Base-by-base conservation (phyloP, 495 filamentous ascomycete genomes). In the Aspergillus leporis region DNA sequence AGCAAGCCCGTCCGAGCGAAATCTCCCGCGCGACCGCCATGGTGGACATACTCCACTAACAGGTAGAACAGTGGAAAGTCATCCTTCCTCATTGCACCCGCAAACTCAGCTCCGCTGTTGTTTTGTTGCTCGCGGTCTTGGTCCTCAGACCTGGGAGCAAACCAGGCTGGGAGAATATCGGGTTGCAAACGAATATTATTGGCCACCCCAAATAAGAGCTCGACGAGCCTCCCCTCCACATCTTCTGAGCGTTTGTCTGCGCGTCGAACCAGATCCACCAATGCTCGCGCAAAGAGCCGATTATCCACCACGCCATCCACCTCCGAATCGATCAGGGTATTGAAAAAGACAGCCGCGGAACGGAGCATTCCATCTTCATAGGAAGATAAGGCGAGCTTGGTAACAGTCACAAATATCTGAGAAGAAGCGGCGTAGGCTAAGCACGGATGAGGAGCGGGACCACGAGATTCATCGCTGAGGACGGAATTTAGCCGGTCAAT, bases 1-100 rank as follows among this genome's bases (percentile, higher is more conserved):
- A 99, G 82, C 51, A 99, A 73, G 0, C 94, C 94, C 0, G 93
- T 99, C 51, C 94, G 82, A n/a, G 95, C 93, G 76, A 99, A 99
- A 71, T 99, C 94, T 22, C 94, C 94, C 19, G 93, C 87, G 32
- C 90, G 85, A 47, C 93, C 92, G 56, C 96, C 92, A 59, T 93
- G 88, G 67, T 99, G 92, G 32, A 99, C 93, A 72, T 96, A 94
- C 68, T 98, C 92, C 53, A 99, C 88, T 57, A 98, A 79, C 32
- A 97, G 76, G 71, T 97, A 98, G 75, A 97, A 98, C 22, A 99
- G 68, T 0, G 94, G 94, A 66, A 99, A 98, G 63, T 95, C 92
- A 64, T 93, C 89, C 71, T 92, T 96, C 61, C 95, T 87, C 34
- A 89, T 94, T 45, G 87, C 82, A 21, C 93, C 92, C 1, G 88